Evolutionary conservation across 2,329 filamentous ascomycete species (phyloP).

Genomic region (Fusarium globosum): DNA sequence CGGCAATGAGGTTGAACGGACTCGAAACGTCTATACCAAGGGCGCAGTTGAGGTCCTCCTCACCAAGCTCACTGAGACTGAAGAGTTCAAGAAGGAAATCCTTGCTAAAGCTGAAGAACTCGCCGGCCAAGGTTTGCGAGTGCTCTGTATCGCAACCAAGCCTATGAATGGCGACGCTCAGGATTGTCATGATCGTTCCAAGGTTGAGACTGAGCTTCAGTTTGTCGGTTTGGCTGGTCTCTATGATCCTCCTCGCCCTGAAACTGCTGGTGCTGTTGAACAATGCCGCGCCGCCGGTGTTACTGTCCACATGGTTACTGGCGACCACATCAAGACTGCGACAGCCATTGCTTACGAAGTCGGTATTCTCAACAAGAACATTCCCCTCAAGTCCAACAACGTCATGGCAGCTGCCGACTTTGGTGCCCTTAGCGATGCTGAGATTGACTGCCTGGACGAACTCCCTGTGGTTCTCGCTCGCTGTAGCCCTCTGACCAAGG

Average conservation of each 20-base stretch:
- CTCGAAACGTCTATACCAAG: constrained; percentile 64
- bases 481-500: constrained; percentile 77
- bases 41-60: constrained; percentile 69
- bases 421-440: constrained; percentile 68
- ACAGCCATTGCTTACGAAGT: constrained; percentile 74
- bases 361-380: constrained; percentile 63
- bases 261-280: constrained; percentile 70
- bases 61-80: constrained; percentile 60
- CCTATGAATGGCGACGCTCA: constrained; percentile 51
- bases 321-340: constrained; percentile 75
- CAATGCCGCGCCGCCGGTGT: constrained; percentile 71
- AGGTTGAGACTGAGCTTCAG: constrained; percentile 66
- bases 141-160: constrained; percentile 73
- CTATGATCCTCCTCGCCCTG: constrained; percentile 77
- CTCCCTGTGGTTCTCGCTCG: constrained; percentile 76
- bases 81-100: constrained; percentile 59
- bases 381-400: constrained; percentile 53
- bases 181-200: constrained; percentile 60
- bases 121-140: constrained; percentile 72
- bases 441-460: constrained; percentile 70
- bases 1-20: constrained; percentile 48
- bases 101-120: constrained; percentile 64
- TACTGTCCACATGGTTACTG: constrained; percentile 76
- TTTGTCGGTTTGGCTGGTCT: constrained; percentile 79
- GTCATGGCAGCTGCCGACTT: constrained; percentile 73